Base-by-base conservation (phyloP, 441 rosid species). In the Euphorbia celastroides region DNA sequence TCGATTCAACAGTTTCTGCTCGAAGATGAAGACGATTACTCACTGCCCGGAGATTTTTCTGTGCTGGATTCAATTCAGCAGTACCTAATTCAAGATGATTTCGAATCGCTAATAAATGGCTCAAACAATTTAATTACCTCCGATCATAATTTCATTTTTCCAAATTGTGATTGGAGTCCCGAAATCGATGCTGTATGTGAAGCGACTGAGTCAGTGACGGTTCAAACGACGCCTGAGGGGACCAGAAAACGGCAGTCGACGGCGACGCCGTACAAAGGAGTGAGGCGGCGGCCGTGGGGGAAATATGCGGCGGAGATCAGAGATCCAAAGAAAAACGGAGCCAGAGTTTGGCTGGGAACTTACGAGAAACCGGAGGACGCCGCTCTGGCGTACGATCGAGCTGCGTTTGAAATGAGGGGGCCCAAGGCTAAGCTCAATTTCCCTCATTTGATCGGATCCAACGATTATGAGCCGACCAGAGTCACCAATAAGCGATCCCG, bases 261-360 rank as follows among this genome's bases (percentile, higher is more conserved):
- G 22, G 56, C 10, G 25, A 28, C 31, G 2, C 38, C 27, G 12
- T 61, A 19, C 19, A 61, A 52, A 52, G 87, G 92, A 1, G 89
- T 86, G 56, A 79, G 87, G 81, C 79, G 86, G 66, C 64, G 86
- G 77, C 83, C 86, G 25, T 84, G 87, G 92, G 92, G 92, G 1
- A 86, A 73, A 51, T 86, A 74, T 56, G 81, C 89, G 8, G 87
- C 87, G 32, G 92, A 81, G 78, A 84, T 84, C 26, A 78, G 87
- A 48, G 84, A 81, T 58, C 87, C 83, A 12, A 78, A 75, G 26
- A 82, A 67, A 65, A 74, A 72, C 13, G 87, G 92, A 3, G 77
- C 79, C 0, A 65, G 85, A 62, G 30, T 70, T 14, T 86, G 89
- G 92, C 85, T 83, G 0, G 89, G 88, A 7, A 81, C 88, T 3